A percentile compares a stretch with the other conserved stretches of the same genome.
These are phyloP conservation scores for Sclerotinia spermophila DNA, from an alignment of 2,329 filamentous ascomycete genomes.

Conservation along the genomic window DNA sequence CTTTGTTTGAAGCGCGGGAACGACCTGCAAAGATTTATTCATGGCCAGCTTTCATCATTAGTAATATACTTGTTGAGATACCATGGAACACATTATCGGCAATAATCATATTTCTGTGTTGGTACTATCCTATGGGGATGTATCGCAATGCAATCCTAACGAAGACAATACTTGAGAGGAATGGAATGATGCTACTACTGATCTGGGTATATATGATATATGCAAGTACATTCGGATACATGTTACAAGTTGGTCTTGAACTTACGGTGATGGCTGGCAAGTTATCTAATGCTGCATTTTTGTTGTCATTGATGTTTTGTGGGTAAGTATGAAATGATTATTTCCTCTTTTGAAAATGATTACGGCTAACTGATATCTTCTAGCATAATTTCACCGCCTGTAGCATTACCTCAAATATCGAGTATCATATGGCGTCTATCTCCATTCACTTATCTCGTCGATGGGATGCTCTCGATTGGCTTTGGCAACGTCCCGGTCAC, in stretches of 20 bases:
- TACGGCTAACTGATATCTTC: not conserved
- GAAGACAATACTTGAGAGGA: constrained; percentile 62
- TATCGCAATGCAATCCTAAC: constrained; percentile 64
- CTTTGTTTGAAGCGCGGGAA: constrained; percentile 67
- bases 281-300: constrained; percentile 72
- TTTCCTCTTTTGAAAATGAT: not conserved
- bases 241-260: constrained; percentile 73
- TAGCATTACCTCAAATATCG: constrained; percentile 69
- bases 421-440: constrained; percentile 80
- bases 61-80: constrained; percentile 77
- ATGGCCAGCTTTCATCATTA: constrained; percentile 62
- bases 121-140: constrained; percentile 83
- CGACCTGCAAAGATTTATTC: constrained; percentile 76
- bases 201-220: constrained; percentile 74
- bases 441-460: constrained; percentile 78
- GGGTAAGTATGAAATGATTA: constrained; percentile 19
- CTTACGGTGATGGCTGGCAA: constrained; percentile 73
- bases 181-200: constrained; percentile 75
- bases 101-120: constrained; percentile 72
- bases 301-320: constrained; percentile 70
- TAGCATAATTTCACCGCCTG: constrained; percentile 64
- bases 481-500: constrained; percentile 62
- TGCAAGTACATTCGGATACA: constrained; percentile 74
- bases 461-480: constrained; percentile 66
- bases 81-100: constrained; percentile 75